phyloP scores from a whole-genome alignment of 495 filamentous ascomycete species.

The Penicillium macrosclerotiorum region DNA sequence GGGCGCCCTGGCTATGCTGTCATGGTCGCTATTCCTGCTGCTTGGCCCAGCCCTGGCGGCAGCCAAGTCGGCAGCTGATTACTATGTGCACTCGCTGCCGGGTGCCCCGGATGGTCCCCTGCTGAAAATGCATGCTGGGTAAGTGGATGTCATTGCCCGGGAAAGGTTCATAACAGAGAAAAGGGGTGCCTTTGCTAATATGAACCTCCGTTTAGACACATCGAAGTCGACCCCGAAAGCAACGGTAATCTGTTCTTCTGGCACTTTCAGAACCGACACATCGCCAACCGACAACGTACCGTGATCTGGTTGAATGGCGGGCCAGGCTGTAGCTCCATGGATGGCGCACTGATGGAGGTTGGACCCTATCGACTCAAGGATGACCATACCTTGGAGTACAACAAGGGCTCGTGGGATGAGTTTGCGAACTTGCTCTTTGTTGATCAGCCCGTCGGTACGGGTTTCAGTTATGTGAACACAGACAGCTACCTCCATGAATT shows the following conservation, averaged over 20 bases:
- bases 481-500: conserved; percentile 82
- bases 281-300: conserved; percentile 86
- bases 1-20: conserved; percentile 18
- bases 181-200: conserved; percentile 26
- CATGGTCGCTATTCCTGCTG: conserved; percentile 28
- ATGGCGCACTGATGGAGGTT: conserved; percentile 96
- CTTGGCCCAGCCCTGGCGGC: conserved; percentile 25
- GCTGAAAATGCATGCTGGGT: conserved; percentile 98
- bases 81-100: conserved; percentile 80
- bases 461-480: conserved; percentile 91
- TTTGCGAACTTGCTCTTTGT: conserved; percentile 96
- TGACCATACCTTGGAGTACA: conserved; percentile 70
- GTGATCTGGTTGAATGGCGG: conserved; percentile 98
- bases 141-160: conserved; percentile 28
- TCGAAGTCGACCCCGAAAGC: conserved; percentile 77
- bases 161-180: not conserved
- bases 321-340: conserved; percentile 94
- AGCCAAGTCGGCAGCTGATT: conserved; percentile 74
- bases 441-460: conserved; percentile 94
- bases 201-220: conserved; percentile 57
- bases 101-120: conserved; percentile 79
- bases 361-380: conserved; percentile 88
- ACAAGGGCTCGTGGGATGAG: conserved; percentile 93
- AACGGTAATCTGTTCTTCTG: conserved; percentile 98
- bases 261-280: conserved; percentile 93